phyloP scores from a whole-genome alignment of 2,329 filamentous ascomycete genomes.

The Lasiodiplodia sp. region DNA sequence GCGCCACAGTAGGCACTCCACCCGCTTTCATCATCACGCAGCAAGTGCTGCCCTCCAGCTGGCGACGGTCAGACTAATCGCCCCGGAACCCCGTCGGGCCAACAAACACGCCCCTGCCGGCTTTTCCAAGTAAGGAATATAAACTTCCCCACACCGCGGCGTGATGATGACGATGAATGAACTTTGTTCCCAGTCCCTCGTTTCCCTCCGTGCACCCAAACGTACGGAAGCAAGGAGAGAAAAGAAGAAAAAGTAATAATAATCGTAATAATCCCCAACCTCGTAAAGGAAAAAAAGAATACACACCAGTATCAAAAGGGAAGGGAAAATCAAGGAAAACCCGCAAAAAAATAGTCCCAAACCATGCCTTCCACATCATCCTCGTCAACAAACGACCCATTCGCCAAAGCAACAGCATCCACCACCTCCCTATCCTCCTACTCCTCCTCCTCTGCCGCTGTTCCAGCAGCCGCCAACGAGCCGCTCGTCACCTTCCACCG shows the following conservation, averaged over 20 bases:
- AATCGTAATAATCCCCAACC: too few relatives aligned
- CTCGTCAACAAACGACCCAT: background rate
- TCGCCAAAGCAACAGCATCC: background rate
- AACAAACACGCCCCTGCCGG: background rate
- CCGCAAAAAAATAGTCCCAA: background rate
- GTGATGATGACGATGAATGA: too few relatives aligned
- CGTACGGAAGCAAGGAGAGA: too few relatives aligned
- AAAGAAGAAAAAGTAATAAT: too few relatives aligned
- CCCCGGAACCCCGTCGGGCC: background rate
- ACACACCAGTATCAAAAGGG: background rate
- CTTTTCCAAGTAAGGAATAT: background rate
- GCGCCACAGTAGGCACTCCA: background rate
- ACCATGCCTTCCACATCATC: background rate
- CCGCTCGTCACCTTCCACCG: constrained; percentile 8
- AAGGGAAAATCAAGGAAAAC: background rate
- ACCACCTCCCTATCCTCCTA: background rate
- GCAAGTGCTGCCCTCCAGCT: background rate
- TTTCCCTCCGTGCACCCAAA: too few relatives aligned
- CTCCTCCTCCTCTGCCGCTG: background rate
- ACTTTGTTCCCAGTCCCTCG: too few relatives aligned
- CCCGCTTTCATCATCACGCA: background rate
- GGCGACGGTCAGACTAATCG: background rate
- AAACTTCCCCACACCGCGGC: background rate
- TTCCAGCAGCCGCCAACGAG: background rate
- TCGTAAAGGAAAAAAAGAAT: background rate